Base-by-base conservation (phyloP, 2,329 filamentous ascomycete genomes). In the Ceratocystis lukuohia region DNA sequence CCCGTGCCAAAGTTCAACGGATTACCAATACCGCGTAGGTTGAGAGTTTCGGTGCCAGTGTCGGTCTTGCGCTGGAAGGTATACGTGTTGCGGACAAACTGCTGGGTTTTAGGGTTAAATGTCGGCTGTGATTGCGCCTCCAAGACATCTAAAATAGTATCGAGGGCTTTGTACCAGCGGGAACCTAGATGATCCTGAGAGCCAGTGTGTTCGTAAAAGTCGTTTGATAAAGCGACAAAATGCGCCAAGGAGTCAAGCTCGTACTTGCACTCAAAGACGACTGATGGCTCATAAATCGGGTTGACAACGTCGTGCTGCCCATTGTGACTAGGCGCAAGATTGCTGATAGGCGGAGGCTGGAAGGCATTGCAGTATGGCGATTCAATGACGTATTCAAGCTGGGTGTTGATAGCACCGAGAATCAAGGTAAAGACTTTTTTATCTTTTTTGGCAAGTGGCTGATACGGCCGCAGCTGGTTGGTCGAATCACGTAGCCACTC, bases 351-450 rank as follows among this genome's bases (percentile, higher is more conserved):
- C 0, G 94, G 94, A 3, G 94, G 93, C 74, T 99, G 94, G 76
- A 97, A 99, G 20, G 94, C 94, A 75, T 99, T 97, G 81, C 94
- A 99, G 77, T 97, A 99, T 0, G 94, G 94, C 1, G 89, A 91
- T 72, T 90, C 85, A 69, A 97, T 96, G 53, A 99, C 89, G 72
- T 91, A 97, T 75, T 97, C 93, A 17, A 89, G 83, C 76, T 99
- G 94, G 0, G 94, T 97, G 74, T 96, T 96, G 77, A 97, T 96
- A 53, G 93, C 93, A 25, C 94, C 94, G 1, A 95, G 79, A 30
- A 99, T 91, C 65, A 99, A 79, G 69, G 83, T 87, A 73, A 87
- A 85, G 63, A 99, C 86, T 53, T 82, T 82, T 48, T 84, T 83
- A 72, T 97, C 92, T 69, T 90, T 89, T 72, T 86, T 89, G 1